Conservation (phyloP, 768 basidiomycete genomes). For the Tulasnella sp. region DNA sequence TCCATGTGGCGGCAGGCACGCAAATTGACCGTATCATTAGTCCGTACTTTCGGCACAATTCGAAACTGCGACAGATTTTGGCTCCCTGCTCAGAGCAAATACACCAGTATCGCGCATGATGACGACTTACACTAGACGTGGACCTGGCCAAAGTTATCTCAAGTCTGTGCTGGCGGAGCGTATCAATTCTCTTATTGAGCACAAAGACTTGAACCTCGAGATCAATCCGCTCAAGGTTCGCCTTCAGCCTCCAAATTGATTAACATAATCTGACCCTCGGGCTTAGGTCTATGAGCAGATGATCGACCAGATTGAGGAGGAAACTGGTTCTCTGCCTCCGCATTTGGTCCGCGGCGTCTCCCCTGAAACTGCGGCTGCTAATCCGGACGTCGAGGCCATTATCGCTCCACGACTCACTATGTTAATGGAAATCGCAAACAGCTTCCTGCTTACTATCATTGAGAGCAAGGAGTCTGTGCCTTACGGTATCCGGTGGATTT, state of each 20-base stretch:
- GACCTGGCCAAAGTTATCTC: slow-evolving; percentile 96
- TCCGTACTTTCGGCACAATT: slow-evolving; percentile 97
- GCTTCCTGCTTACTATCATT: slow-evolving; percentile 93
- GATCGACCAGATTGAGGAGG: slow-evolving; percentile 98
- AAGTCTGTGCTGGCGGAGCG: slow-evolving; percentile 96
- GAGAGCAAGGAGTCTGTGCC: slow-evolving; percentile 98
- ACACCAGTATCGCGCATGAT: slow-evolving; percentile 99
- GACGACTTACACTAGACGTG: slow-evolving; percentile 98
- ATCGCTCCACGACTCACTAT: slow-evolving; percentile 94
- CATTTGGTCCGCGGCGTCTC: slow-evolving; percentile 89
- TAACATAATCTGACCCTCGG: neutral
- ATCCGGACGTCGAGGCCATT: slow-evolving; percentile 93
- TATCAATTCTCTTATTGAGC: slow-evolving; percentile 97
- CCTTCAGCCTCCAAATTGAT: neutral
- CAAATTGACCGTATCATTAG: slow-evolving; percentile 32
- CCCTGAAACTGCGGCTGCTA: slow-evolving; percentile 89
- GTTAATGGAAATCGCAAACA: slow-evolving; percentile 99
- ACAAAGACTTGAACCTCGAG: slow-evolving; percentile 98
- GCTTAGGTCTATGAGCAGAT: slow-evolving; percentile 95
- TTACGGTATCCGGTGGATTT: slow-evolving; percentile 99
- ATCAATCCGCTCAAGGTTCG: slow-evolving; percentile 95
- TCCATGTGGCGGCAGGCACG: neutral
- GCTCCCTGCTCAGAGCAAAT: slow-evolving; percentile 95
- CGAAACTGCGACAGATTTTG: slow-evolving; percentile 97
- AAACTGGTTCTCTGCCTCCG: slow-evolving; percentile 81